Conservation (phyloP, 2,329 filamentous ascomycete species). For the Phialemoniopsis sp. region DNA sequence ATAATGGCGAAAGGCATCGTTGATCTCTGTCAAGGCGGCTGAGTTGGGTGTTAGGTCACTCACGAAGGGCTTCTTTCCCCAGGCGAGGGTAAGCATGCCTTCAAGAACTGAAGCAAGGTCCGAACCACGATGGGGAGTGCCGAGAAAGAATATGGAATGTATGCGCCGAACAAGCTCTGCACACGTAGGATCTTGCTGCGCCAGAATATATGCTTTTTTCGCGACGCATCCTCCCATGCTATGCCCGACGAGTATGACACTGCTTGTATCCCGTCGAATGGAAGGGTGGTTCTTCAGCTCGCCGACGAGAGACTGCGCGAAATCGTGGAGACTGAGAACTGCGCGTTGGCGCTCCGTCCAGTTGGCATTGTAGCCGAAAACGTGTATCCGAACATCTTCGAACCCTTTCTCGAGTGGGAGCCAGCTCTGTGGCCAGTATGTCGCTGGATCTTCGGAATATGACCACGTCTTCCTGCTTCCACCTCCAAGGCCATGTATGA, state of each 20-base stretch:
- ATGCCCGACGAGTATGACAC: slow-evolving; percentile 39
- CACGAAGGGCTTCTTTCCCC: too few species aligned
- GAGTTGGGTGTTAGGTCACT: too few species aligned
- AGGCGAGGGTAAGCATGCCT: too few species aligned
- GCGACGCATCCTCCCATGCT: slow-evolving; percentile 39
- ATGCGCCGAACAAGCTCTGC: slow-evolving; percentile 20
- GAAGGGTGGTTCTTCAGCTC: slow-evolving; percentile 20
- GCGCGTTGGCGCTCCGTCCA: slow-evolving; percentile 16
- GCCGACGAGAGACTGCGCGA: slow-evolving; percentile 25
- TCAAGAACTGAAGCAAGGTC: slow-evolving; percentile 56
- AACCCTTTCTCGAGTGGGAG: slow-evolving; percentile 24
- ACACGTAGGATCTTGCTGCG: slow-evolving; percentile 22
- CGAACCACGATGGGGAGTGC: slow-evolving; percentile 70
- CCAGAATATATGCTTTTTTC: slow-evolving; percentile 29
- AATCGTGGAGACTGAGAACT: slow-evolving; percentile 22
- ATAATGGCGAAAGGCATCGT: slow-evolving; percentile 37
- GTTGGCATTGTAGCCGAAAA: slow-evolving; percentile 28
- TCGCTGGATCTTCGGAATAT: slow-evolving; percentile 12
- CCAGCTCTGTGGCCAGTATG: slow-evolving; percentile 31
- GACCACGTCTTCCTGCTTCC: slow-evolving; percentile 29
- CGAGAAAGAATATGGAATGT: slow-evolving; percentile 62
- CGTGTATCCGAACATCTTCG: slow-evolving; percentile 22
- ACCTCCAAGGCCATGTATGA: slow-evolving; percentile 35
- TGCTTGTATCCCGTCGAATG: slow-evolving; percentile 18
- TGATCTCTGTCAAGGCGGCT: too few species aligned